Evolutionary conservation across 202 grass and related monocot species (phyloP).

Genomic region (Elaeis oleifera): DNA sequence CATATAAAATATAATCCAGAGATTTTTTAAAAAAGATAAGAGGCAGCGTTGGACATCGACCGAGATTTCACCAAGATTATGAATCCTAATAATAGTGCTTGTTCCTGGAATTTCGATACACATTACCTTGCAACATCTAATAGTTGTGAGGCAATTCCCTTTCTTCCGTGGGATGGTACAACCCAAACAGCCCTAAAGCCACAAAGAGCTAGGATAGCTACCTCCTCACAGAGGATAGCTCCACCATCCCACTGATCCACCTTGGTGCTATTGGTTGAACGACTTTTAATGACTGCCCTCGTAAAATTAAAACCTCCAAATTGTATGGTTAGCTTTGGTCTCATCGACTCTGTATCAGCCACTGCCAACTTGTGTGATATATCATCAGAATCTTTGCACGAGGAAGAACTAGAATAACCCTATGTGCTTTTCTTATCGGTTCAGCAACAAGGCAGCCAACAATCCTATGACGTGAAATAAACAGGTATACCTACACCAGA

Average conservation of each 20-base stretch:
- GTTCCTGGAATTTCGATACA: neutral
- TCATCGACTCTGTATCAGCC: slow-evolving; percentile 21
- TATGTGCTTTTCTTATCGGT: slow-evolving; percentile 70
- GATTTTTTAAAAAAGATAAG: too few relatives aligned
- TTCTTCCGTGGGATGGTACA: slow-evolving; percentile 57
- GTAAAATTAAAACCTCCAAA: slow-evolving; percentile 75
- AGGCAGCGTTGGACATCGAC: neutral
- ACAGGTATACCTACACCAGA: slow-evolving; percentile 65
- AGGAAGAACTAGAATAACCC: slow-evolving; percentile 38
- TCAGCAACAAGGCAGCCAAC: slow-evolving; percentile 74
- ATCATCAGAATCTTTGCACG: slow-evolving; percentile 2
- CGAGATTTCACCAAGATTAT: neutral
- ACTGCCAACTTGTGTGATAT: neutral
- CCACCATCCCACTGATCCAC: slow-evolving; percentile 36
- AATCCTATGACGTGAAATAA: slow-evolving; percentile 68
- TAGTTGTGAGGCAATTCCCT: slow-evolving; percentile 50
- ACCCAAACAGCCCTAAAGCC: slow-evolving; percentile 92
- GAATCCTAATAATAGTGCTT: neutral
- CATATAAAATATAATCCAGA: too few relatives aligned
- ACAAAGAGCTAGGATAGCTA: slow-evolving; percentile 46
- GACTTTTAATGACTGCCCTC: slow-evolving; percentile 48
- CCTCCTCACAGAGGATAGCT: slow-evolving; percentile 59
- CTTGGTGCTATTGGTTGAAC: slow-evolving; percentile 25
- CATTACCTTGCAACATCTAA: slow-evolving; percentile 65
- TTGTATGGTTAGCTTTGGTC: slow-evolving; percentile 37